Evolutionary conservation across 2,329 filamentous ascomycete genomes (phyloP).

Genomic region (Karstenula rhodostoma): DNA sequence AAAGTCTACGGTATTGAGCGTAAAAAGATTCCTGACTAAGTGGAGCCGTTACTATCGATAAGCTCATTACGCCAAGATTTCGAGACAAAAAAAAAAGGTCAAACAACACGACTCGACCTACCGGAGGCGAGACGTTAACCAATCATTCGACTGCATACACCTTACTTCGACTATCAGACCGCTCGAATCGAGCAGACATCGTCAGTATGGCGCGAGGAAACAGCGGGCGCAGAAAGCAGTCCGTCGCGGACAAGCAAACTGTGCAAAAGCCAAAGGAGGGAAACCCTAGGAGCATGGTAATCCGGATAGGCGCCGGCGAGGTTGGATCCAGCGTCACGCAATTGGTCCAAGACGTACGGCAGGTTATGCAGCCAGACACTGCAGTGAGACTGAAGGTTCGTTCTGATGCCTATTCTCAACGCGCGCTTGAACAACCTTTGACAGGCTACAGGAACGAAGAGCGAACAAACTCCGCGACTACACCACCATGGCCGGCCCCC

Average conservation of each 20-base stretch:
- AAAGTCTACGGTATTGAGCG: no score
- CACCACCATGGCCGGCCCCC: constrained; percentile 90
- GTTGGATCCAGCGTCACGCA: constrained; percentile 92
- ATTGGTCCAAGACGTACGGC: constrained; percentile 87
- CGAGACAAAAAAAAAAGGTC: constrained; percentile 9
- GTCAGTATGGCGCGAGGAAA: constrained; percentile 40
- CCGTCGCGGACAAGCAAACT: constrained; percentile 40
- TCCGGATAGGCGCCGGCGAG: constrained; percentile 92
- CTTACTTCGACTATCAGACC: no score
- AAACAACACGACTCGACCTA: background rate
- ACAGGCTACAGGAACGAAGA: constrained; percentile 70
- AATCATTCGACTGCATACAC: background rate
- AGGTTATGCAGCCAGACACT: constrained; percentile 95
- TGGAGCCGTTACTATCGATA: constrained; percentile 24
- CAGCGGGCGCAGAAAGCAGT: constrained; percentile 46
- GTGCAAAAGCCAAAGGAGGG: constrained; percentile 69
- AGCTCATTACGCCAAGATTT: constrained; percentile 36
- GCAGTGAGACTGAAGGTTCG: constrained; percentile 79
- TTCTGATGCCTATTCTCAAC: background rate
- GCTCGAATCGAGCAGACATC: background rate
- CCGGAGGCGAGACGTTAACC: background rate
- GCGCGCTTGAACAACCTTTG: background rate
- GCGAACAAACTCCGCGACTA: constrained; percentile 92
- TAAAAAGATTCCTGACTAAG: background rate
- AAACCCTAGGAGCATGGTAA: constrained; percentile 96